Evolutionary conservation across 192 early-diverging fungal genomes (phyloP).

Genomic region (Spizellomyces sp.): DNA sequence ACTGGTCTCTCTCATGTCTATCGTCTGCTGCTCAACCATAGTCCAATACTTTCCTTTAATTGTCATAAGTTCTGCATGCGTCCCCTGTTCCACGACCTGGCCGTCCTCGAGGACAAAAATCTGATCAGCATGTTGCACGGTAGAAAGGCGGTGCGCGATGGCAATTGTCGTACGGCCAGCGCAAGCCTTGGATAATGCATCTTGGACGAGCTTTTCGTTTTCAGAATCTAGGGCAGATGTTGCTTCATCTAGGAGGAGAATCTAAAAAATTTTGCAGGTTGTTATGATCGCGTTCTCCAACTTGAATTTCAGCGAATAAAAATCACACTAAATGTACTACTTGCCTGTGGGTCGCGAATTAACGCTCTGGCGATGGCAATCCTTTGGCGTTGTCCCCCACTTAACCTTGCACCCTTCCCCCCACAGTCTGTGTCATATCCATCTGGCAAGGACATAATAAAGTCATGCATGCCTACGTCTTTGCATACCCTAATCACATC

Average conservation of each 20-base stretch:
- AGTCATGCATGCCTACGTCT: conserved; percentile 68
- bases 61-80: conserved; percentile 62
- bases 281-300: neutral
- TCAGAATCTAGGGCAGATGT: conserved; percentile 79
- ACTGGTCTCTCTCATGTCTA: too few species aligned
- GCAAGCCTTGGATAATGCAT: conserved; percentile 32
- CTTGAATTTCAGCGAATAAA: neutral
- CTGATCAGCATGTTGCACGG: conserved; percentile 76
- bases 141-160: conserved; percentile 91
- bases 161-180: conserved; percentile 71
- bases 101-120: conserved; percentile 78
- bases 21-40: conserved; percentile 63
- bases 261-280: conserved; percentile 17
- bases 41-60: conserved; percentile 60
- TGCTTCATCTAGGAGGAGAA: conserved; percentile 84
- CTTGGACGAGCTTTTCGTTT: conserved; percentile 51
- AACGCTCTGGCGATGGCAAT: conserved; percentile 77
- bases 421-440: conserved; percentile 63
- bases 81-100: conserved; percentile 65
- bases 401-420: conserved; percentile 41
- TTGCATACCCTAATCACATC: conserved; percentile 57
- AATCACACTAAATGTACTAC: conserved; percentile 23
- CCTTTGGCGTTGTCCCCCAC: conserved; percentile 59
- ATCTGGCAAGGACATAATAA: conserved; percentile 68
- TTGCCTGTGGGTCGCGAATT: conserved; percentile 74